Conservation (phyloP, 768 basidiomycete genomes). For the Hygrophorus russula region DNA sequence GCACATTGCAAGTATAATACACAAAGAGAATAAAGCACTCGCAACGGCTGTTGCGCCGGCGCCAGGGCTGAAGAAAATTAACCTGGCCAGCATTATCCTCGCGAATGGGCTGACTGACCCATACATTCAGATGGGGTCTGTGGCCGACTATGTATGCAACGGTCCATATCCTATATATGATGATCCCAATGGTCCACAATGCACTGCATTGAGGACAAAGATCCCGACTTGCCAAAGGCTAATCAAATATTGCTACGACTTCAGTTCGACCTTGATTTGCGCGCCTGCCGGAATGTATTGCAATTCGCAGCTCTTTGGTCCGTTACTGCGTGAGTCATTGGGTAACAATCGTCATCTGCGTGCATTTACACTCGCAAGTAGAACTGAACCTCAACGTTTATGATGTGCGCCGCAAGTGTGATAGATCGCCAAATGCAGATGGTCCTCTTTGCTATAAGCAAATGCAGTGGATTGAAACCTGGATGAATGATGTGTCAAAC, state of each 20-base stretch:
- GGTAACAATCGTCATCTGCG: not conserved
- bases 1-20: conserved; percentile 74
- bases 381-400: conserved; percentile 80
- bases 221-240: conserved; percentile 66
- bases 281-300: conserved; percentile 74
- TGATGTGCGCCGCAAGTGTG: conserved; percentile 71
- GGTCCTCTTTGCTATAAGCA: conserved; percentile 68
- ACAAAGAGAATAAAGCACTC: conserved; percentile 62
- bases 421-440: conserved; percentile 59
- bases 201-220: conserved; percentile 49
- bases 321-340: conserved; percentile 50
- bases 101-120: conserved; percentile 87
- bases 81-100: conserved; percentile 74
- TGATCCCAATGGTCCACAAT: conserved; percentile 56
- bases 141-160: conserved; percentile 77
- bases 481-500: conserved; percentile 67
- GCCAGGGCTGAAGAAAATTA: conserved; percentile 54
- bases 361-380: conserved; percentile 14
- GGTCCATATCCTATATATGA: conserved; percentile 77
- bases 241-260: conserved; percentile 59
- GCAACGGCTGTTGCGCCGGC: conserved; percentile 21
- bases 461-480: conserved; percentile 82
- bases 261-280: conserved; percentile 49
- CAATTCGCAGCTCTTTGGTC: conserved; percentile 58
- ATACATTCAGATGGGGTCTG: conserved; percentile 63